Conservation (phyloP, 176 grass and related monocot genomes). For the Bolboschoenus planiculmis region DNA sequence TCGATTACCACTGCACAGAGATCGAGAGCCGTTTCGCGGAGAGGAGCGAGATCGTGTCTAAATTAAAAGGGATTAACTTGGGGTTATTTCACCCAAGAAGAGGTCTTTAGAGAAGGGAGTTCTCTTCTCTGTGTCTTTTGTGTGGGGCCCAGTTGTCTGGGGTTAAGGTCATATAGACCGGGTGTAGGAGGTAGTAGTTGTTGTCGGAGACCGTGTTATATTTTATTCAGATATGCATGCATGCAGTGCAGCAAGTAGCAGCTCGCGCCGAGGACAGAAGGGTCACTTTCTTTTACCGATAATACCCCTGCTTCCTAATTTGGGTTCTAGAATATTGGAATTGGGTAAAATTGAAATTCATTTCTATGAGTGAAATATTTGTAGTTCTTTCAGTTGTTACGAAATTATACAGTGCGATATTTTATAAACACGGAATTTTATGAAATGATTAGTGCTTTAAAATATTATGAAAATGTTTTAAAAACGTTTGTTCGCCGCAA, state of each 20-base stretch:
- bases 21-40: background rate
- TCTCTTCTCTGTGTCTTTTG: background rate
- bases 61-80: background rate
- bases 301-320: no score
- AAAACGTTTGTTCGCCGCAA: no score
- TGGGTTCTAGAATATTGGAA: no score
- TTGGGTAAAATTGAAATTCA: no score
- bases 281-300: no score
- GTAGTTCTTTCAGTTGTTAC: no score
- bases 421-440: no score
- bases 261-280: background rate
- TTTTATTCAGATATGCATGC: constrained; percentile 7
- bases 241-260: constrained; percentile 7
- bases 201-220: background rate
- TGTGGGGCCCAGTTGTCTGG: background rate
- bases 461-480: no score
- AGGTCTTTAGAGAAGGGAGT: background rate
- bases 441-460: no score
- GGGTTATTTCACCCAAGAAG: background rate
- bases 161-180: background rate
- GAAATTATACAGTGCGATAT: no score
- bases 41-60: background rate
- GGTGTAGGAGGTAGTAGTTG: background rate
- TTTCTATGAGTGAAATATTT: no score
- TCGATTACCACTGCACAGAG: background rate